Percentiles rank a stretch among this genome's conserved stretches.
These are phyloP conservation scores for Ogataea nakhonphanomensis DNA, from an alignment of 805 yeast genomes.

Conservation along the genomic window DNA sequence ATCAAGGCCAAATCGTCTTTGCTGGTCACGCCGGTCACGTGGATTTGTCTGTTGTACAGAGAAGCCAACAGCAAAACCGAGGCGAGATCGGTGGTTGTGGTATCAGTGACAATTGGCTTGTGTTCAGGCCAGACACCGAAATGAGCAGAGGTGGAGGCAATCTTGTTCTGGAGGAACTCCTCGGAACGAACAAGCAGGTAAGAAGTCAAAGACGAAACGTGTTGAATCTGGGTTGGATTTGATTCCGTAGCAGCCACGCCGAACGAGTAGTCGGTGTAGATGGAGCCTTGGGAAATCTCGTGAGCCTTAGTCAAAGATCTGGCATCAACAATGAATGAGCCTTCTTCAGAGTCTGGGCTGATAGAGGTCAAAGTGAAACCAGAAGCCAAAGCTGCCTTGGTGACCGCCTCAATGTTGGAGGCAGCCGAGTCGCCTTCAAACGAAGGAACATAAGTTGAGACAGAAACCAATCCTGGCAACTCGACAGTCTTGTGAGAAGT, in stretches of 20 bases:
- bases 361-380: slow-evolving; percentile 88
- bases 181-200: slow-evolving; percentile 80
- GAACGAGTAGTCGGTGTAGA: slow-evolving; percentile 79
- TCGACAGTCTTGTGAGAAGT: slow-evolving; percentile 80
- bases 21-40: slow-evolving; percentile 80
- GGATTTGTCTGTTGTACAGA: slow-evolving; percentile 78
- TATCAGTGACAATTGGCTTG: slow-evolving; percentile 89
- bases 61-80: slow-evolving; percentile 86
- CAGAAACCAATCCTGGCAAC: slow-evolving; percentile 83
- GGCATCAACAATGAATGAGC: slow-evolving; percentile 61
- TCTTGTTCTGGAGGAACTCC: slow-evolving; percentile 63
- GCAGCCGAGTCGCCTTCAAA: slow-evolving; percentile 46
- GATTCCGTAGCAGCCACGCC: slow-evolving; percentile 78
- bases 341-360: slow-evolving; percentile 66
- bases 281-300: slow-evolving; percentile 49
- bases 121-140: slow-evolving; percentile 78
- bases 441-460: slow-evolving; percentile 75
- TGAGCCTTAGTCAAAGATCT: slow-evolving; percentile 64
- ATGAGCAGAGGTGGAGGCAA: slow-evolving; percentile 75
- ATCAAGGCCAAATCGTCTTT: slow-evolving; percentile 81
- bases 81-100: slow-evolving; percentile 89
- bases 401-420: slow-evolving; percentile 59
- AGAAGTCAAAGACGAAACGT: slow-evolving; percentile 64
- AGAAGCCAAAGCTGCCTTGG: slow-evolving; percentile 69
- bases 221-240: slow-evolving; percentile 60